phyloP scores from a whole-genome alignment of 192 early-diverging fungal genomes.

The Coemansia sp. region DNA sequence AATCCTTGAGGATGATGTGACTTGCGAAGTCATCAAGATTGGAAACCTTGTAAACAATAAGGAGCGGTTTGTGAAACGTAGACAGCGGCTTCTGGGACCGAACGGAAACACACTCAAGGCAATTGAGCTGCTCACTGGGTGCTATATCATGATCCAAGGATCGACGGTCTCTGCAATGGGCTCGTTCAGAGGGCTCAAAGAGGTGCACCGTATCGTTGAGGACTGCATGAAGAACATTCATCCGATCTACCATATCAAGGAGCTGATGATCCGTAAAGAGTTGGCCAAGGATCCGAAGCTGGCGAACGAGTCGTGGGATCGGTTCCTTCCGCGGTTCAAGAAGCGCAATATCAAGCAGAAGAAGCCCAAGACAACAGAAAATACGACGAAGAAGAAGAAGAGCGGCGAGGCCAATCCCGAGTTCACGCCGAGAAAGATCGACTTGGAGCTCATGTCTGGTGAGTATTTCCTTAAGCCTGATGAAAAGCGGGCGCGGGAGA shows the following conservation, averaged over 20 bases:
- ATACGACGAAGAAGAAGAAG: slow-evolving; percentile 74
- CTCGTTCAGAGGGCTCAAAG: slow-evolving; percentile 82
- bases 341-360: slow-evolving; percentile 79
- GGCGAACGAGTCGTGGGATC: slow-evolving; percentile 92
- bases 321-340: slow-evolving; percentile 96
- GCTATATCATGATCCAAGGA: slow-evolving; percentile 98
- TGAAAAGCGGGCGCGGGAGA: slow-evolving; percentile 63
- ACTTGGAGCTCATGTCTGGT: slow-evolving; percentile 90
- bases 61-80: slow-evolving; percentile 95
- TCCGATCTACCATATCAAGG: slow-evolving; percentile 98
- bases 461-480: slow-evolving; percentile 91
- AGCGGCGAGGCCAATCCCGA: slow-evolving; percentile 86
- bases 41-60: slow-evolving; percentile 94
- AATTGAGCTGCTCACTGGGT: slow-evolving; percentile 91
- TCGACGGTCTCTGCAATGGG: slow-evolving; percentile 97
- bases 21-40: slow-evolving; percentile 97
- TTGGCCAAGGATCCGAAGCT: slow-evolving; percentile 95
- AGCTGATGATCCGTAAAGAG: slow-evolving; percentile 98
- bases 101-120: slow-evolving; percentile 96
- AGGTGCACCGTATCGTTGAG: slow-evolving; percentile 84
- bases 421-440: slow-evolving; percentile 82
- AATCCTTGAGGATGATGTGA: slow-evolving; percentile 87
- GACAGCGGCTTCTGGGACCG: slow-evolving; percentile 93
- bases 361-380: slow-evolving; percentile 58
- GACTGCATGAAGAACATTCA: slow-evolving; percentile 99